Percentiles rank a stretch among this genome's conserved stretches.
phyloP scores from a whole-genome alignment of 1,139 yeast species.

The Yamadazyma sp. region DNA sequence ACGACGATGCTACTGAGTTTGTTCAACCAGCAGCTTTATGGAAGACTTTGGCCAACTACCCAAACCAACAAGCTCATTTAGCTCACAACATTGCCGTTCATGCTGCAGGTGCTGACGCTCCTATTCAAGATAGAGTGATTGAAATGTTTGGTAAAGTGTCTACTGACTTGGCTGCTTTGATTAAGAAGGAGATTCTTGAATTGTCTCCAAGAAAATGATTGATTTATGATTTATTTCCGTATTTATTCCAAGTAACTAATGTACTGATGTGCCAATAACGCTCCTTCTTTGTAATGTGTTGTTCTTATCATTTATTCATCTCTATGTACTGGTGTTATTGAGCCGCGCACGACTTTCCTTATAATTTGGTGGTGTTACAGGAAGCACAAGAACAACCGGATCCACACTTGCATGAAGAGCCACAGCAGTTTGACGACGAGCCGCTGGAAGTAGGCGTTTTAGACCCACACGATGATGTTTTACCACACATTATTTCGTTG shows the following conservation, averaged over 20 bases:
- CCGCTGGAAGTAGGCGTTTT: not conserved
- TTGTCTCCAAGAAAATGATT: slow-evolving; percentile 51
- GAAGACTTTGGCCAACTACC: slow-evolving; percentile 71
- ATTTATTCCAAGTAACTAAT: not conserved
- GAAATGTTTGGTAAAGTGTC: slow-evolving; percentile 76
- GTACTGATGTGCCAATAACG: no score
- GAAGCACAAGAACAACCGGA: slow-evolving; percentile 40
- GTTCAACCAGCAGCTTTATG: slow-evolving; percentile 67
- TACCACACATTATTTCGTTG: slow-evolving; percentile 28
- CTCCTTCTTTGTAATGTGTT: no score
- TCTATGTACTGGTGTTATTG: not conserved
- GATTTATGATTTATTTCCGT: not conserved
- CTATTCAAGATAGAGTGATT: slow-evolving; percentile 77
- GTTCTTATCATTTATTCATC: no score
- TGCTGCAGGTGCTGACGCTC: slow-evolving; percentile 65
- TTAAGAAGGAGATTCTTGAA: slow-evolving; percentile 63
- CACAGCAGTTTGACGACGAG: slow-evolving; percentile 29
- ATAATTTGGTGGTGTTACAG: slow-evolving; percentile 40
- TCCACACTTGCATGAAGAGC: slow-evolving; percentile 45
- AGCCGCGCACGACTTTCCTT: slow-evolving; percentile 1
- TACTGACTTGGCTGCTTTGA: slow-evolving; percentile 55
- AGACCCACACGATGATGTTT: slow-evolving; percentile 11
- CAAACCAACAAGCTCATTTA: slow-evolving; percentile 79
- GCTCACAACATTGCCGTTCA: slow-evolving; percentile 85
- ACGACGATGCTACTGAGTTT: slow-evolving; percentile 63